Evolutionary conservation across 1,139 yeast species (phyloP).

Genomic region (Pichia sp.): DNA sequence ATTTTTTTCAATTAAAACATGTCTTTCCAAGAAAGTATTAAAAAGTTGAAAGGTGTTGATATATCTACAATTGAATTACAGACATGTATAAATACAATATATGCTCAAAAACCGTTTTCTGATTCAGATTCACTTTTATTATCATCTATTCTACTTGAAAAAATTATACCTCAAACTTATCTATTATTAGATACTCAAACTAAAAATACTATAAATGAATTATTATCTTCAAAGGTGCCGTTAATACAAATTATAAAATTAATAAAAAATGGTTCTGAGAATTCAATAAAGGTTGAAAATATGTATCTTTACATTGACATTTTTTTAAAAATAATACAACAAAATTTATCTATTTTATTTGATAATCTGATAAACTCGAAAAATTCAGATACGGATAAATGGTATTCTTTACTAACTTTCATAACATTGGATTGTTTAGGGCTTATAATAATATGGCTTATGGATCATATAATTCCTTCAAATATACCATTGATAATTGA

Average conservation of each 20-base stretch:
- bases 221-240: constrained; percentile 3
- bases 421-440: constrained; percentile 9
- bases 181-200: constrained; percentile 5
- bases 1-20: not conserved
- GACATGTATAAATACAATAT: constrained; percentile 10
- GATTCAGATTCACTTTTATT: constrained; percentile 8
- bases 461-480: constrained; percentile 1
- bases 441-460: constrained; percentile 1
- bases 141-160: constrained; percentile 8
- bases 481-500: not conserved
- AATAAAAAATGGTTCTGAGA: not conserved
- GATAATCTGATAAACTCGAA: not conserved
- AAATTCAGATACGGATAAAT: not conserved
- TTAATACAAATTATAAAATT: constrained; percentile 5
- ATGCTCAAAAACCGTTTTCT: constrained; percentile 5
- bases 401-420: constrained; percentile 4
- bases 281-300: not conserved
- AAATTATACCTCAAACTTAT: constrained; percentile 15
- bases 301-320: constrained; percentile 5
- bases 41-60: not conserved
- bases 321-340: not conserved
- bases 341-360: not conserved
- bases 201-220: not conserved
- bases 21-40: not conserved
- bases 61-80: constrained; percentile 10